These are phyloP conservation scores for Helotiales sp. DNA, from an alignment of 2,329 filamentous ascomycete species.

Conservation along the genomic window DNA sequence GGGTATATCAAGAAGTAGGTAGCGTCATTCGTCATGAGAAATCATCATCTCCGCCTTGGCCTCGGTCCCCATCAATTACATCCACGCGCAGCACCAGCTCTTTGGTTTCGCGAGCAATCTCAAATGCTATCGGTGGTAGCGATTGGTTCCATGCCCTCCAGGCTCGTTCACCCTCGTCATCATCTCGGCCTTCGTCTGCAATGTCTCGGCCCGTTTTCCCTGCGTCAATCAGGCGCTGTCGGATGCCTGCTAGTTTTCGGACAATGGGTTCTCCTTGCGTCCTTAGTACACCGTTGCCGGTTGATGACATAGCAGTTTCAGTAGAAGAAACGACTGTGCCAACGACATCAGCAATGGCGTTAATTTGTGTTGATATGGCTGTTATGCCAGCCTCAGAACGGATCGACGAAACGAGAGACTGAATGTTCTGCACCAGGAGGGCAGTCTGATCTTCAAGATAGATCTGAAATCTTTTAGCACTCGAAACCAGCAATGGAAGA, in stretches of 20 bases:
- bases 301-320: slow-evolving; percentile 57
- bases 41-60: slow-evolving; percentile 33
- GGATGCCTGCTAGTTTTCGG: slow-evolving; percentile 64
- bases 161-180: slow-evolving; percentile 56
- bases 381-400: slow-evolving; percentile 67
- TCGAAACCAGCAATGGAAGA: not conserved
- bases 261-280: slow-evolving; percentile 57
- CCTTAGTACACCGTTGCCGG: slow-evolving; percentile 57
- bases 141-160: slow-evolving; percentile 71
- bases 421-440: slow-evolving; percentile 77
- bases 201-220: slow-evolving; percentile 65
- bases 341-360: slow-evolving; percentile 72
- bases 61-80: slow-evolving; percentile 38
- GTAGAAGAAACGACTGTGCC: slow-evolving; percentile 72
- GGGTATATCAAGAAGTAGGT: slow-evolving; percentile 3
- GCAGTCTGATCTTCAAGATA: slow-evolving; percentile 86
- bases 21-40: slow-evolving; percentile 36
- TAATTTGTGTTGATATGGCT: slow-evolving; percentile 72
- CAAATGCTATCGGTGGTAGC: slow-evolving; percentile 84
- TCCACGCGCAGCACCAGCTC: slow-evolving; percentile 64
- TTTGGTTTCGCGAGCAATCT: slow-evolving; percentile 82
- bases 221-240: slow-evolving; percentile 68
- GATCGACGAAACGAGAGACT: slow-evolving; percentile 77
- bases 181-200: slow-evolving; percentile 56
- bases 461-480: slow-evolving; percentile 53